These are phyloP conservation scores for Chrysanthemum lavandulifolium DNA, from an alignment of 129 eudicot genomes.

Conservation along the genomic window DNA sequence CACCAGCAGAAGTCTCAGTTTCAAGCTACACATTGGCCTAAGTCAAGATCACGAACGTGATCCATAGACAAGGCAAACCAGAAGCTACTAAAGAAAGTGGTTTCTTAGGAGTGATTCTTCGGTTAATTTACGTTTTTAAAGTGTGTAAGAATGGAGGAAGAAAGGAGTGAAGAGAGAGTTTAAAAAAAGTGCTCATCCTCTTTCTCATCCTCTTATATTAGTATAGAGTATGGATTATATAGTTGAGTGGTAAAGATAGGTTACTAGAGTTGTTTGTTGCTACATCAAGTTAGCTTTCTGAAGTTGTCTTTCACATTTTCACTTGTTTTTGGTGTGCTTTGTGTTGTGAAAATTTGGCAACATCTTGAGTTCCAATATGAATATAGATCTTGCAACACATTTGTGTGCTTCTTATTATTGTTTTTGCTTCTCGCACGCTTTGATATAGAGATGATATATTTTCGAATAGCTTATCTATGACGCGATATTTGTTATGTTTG, in stretches of 20 bases:
- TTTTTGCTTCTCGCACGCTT: not conserved
- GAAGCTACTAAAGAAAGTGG: not conserved
- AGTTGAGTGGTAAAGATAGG: slow-evolving; percentile 13
- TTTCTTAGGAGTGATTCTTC: slow-evolving; percentile 18
- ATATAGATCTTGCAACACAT: slow-evolving; percentile 20
- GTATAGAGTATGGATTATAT: slow-evolving; percentile 24
- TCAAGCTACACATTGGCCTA: slow-evolving; percentile 67
- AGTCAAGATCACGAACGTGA: slow-evolving; percentile 18
- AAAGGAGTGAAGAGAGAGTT: slow-evolving; percentile 94
- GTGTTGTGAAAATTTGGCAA: slow-evolving; percentile 27
- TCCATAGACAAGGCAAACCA: not conserved
- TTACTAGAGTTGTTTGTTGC: slow-evolving; percentile 22
- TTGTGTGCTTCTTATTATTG: not conserved
- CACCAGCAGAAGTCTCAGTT: slow-evolving; percentile 68
- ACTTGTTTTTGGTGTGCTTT: slow-evolving; percentile 30
- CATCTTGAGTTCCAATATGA: slow-evolving; percentile 22
- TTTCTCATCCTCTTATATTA: slow-evolving; percentile 66
- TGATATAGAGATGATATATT: not conserved
- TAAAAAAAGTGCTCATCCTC: slow-evolving; percentile 90
- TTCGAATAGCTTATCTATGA: not conserved
- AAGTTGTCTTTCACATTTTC: slow-evolving; percentile 23
- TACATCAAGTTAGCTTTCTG: slow-evolving; percentile 19
- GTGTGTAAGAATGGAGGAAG: slow-evolving; percentile 52
- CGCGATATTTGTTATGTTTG: too few relatives aligned
- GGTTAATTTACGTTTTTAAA: slow-evolving; percentile 26